phyloP scores from a whole-genome alignment of 1,284 basidiomycete genomes.

The Rhodotorula sp. region DNA sequence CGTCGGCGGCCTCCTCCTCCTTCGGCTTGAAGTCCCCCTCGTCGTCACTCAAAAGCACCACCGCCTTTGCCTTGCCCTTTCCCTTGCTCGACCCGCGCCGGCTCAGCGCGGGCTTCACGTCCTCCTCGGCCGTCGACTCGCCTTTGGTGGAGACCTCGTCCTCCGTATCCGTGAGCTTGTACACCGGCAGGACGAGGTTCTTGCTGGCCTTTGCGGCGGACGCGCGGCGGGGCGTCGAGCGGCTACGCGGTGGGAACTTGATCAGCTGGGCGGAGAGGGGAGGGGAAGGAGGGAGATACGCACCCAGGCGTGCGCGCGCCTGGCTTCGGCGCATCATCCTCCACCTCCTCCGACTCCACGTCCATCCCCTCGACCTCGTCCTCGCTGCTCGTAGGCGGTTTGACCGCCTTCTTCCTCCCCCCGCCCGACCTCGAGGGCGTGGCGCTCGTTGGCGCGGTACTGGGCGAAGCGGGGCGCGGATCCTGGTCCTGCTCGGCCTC shows the following conservation, averaged over 20 bases:
- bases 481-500: constrained; percentile 3
- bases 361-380: not conserved
- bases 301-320: not conserved
- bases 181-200: constrained; percentile 2
- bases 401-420: not conserved
- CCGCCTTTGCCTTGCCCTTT: constrained; percentile 11
- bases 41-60: constrained; percentile 3
- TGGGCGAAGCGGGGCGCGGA: not conserved
- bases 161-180: constrained; percentile 25
- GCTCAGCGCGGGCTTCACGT: not conserved
- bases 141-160: not conserved
- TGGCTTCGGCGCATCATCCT: not conserved
- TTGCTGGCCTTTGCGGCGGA: constrained; percentile 4
- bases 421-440: too few species aligned
- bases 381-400: not conserved
- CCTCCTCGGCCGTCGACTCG: not conserved
- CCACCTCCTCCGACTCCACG: not conserved
- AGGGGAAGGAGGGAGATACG: not conserved
- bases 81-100: not conserved
- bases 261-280: too few species aligned
- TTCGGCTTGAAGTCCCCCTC: constrained; percentile 1
- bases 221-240: constrained; percentile 17
- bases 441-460: constrained; percentile 12
- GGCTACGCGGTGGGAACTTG: too few species aligned
- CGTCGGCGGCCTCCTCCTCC: not conserved